Conservation (phyloP, 31 red algal species). For the Endocladia muricata region DNA sequence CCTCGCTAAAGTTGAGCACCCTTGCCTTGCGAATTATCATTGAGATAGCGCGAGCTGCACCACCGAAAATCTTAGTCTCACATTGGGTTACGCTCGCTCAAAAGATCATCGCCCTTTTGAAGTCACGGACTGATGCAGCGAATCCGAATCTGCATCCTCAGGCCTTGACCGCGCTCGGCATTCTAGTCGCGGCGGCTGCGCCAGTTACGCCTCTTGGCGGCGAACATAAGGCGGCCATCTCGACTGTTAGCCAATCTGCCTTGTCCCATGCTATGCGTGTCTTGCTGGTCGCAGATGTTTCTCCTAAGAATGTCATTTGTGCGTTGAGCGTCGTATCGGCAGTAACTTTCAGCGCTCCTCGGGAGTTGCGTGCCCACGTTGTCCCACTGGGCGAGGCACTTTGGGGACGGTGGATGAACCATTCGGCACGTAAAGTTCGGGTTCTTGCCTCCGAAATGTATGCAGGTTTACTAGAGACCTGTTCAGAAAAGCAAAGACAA, state of each 20-base stretch:
- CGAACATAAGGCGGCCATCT: background rate
- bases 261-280: background rate
- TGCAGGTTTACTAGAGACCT: background rate
- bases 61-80: background rate
- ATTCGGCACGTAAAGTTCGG: background rate
- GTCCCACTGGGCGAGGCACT: background rate
- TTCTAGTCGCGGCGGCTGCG: background rate
- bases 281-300: background rate
- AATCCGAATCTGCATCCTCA: background rate
- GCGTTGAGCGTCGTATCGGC: background rate
- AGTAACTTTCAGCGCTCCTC: background rate
- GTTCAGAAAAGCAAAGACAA: background rate
- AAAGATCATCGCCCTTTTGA: background rate
- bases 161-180: background rate
- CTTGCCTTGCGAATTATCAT: background rate
- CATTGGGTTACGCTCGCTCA: background rate
- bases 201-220: background rate
- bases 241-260: constrained; percentile 8
- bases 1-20: background rate
- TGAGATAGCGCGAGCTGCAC: background rate
- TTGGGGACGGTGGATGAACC: background rate
- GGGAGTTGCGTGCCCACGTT: background rate
- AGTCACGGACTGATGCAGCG: background rate
- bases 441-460: background rate
- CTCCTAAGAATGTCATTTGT: no score